A percentile compares a stretch with the other conserved stretches of the same genome.
phyloP scores from a whole-genome alignment of 768 basidiomycete genomes.

The Naganishia kalamii region DNA sequence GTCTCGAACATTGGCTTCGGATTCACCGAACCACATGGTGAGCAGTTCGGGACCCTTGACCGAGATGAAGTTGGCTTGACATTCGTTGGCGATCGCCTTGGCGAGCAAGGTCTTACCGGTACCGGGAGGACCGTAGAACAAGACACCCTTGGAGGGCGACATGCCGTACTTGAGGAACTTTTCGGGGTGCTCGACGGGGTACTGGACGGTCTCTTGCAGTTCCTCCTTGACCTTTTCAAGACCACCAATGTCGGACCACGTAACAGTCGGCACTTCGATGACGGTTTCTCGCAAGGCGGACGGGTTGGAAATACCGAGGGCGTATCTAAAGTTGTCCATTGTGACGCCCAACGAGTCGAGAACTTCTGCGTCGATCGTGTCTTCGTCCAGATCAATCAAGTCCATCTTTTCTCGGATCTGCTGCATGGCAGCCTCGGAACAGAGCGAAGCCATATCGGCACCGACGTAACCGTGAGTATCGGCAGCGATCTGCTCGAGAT shows the following conservation, averaged over 20 bases:
- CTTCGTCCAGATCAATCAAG: conserved; percentile 51
- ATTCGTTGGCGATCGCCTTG: conserved; percentile 98
- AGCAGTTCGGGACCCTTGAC: conserved; percentile 95
- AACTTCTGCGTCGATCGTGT: conserved; percentile 98
- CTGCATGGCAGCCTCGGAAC: conserved; percentile 99
- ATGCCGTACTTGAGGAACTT: conserved; percentile 99
- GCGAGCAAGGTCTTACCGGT: conserved; percentile 99
- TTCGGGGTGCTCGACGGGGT: conserved; percentile 99
- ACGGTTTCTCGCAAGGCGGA: conserved; percentile 98
- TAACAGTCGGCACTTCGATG: conserved; percentile 96
- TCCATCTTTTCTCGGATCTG: conserved; percentile 99
- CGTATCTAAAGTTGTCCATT: conserved; percentile 99
- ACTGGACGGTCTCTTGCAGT: conserved; percentile 98
- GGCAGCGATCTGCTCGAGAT: conserved; percentile 95
- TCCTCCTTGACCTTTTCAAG: conserved; percentile 99
- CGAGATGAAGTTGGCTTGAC: conserved; percentile 98
- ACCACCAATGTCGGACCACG: conserved; percentile 99
- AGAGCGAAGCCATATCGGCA: conserved; percentile 92
- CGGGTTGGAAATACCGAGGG: conserved; percentile 92
- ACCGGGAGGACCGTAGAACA: conserved; percentile 99
- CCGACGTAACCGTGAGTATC: conserved; percentile 99
- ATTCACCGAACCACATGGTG: conserved; percentile 98
- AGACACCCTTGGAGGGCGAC: conserved; percentile 97
- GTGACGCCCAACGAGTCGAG: conserved; percentile 98
- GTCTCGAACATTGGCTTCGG: conserved; percentile 97